Conservation (phyloP, 139 green algal species). For the Microglena sp. region DNA sequence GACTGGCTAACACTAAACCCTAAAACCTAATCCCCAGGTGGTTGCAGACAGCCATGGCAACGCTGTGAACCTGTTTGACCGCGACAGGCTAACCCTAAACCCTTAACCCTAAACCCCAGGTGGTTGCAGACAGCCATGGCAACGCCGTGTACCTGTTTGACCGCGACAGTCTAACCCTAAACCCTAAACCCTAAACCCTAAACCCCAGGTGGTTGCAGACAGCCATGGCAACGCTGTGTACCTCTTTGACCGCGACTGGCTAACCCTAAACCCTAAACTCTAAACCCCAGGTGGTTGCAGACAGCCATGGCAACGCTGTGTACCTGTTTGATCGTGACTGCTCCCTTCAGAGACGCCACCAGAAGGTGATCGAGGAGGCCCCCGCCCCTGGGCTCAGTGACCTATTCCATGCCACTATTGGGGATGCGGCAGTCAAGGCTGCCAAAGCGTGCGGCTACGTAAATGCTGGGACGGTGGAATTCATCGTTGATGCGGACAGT, state of each 20-base stretch:
- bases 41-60: constrained; percentile 64
- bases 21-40: too few relatives aligned
- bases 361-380: constrained; percentile 77
- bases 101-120: too few relatives aligned
- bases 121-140: constrained; percentile 68
- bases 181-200: too few relatives aligned
- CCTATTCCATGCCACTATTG: constrained; percentile 47
- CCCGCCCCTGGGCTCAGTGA: constrained; percentile 46
- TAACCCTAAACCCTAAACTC: too few relatives aligned
- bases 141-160: constrained; percentile 69
- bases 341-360: constrained; percentile 72
- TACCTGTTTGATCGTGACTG: constrained; percentile 82
- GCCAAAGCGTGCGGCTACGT: constrained; percentile 5
- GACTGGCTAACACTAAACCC: too few relatives aligned
- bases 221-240: constrained; percentile 57
- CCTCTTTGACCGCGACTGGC: constrained; percentile 77
- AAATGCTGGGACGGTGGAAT: constrained; percentile 84
- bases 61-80: constrained; percentile 67
- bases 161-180: too few relatives aligned
- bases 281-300: constrained; percentile 58
- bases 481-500: constrained; percentile 76
- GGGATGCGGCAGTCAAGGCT: constrained; percentile 47
- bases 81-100: too few relatives aligned
- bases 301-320: constrained; percentile 56
- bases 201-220: constrained; percentile 76